Base-by-base conservation (phyloP, 2,329 filamentous ascomycete species). In the Aspergillus thermomutatus region DNA sequence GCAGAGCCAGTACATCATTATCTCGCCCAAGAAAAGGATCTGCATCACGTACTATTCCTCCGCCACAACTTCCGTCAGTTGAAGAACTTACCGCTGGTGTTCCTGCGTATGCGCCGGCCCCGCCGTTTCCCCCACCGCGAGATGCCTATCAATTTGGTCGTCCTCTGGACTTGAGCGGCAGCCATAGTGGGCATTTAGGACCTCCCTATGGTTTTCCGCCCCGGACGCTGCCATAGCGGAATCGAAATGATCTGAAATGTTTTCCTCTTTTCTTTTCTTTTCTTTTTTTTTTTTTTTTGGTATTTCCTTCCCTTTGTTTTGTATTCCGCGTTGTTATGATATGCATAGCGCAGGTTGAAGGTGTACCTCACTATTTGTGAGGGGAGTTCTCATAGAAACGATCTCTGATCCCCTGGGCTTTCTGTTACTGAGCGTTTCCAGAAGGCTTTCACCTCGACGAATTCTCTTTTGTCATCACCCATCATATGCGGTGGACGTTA, bases 11-110 rank as follows among this genome's bases (percentile, higher is more conserved):
- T 55, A 70, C 74, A 34, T 74, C 72, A 46, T 57, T 75, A 48
- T 69, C 75, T 54, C 68, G 75, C 52, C 66, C 73, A 49, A 67
- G 75, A 61, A 74, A 76, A 62, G 71, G 72, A 43, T 76, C 75
- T 41, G 65, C 65, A 62, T 72, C 69, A 56, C 69, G 68, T 56
- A 76, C 72, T 72, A 65, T 69, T 57, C 66, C 66, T 48, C 69
- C 66, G 47, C 66, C 64, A 40, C 70, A 72, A 54, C 70, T 80
- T 47, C 77, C 77, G 4, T 79, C 76, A 3, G 70, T 80, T 25
- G 74, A 78, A 64, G 77, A 79, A 58, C 64, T 79, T 50, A 78
- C 77, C 4, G 77, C 77, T 40, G 77, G 77, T 9, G 75, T 79
- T 37, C 77, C 77, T 47, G 77, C 76, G 43, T 79, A 76, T 57